Percentiles rank a stretch among this genome's conserved stretches.
phyloP scores from a whole-genome alignment of 768 basidiomycete genomes.

The Galerina sulciceps region DNA sequence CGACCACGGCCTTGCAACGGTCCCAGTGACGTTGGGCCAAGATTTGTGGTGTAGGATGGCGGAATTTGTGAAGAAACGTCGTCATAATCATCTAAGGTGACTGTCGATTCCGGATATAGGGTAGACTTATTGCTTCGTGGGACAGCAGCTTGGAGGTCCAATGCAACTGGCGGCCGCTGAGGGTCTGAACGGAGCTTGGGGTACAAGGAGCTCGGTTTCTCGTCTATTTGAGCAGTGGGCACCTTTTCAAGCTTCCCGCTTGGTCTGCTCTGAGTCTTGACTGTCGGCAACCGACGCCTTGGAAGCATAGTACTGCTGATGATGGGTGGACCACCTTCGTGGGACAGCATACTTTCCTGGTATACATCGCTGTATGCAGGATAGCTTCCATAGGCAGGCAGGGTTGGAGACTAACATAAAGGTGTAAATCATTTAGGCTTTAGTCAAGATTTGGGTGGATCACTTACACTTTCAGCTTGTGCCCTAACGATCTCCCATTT shows the following conservation, averaged over 20 bases:
- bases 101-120: not conserved
- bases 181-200: not conserved
- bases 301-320: too few relatives aligned
- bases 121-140: not conserved
- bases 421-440: too few relatives aligned
- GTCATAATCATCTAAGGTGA: slow-evolving; percentile 21
- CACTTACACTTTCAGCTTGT: slow-evolving; percentile 46
- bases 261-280: too few relatives aligned
- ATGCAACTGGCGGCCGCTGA: not conserved
- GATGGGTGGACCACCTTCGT: too few relatives aligned
- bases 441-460: too few relatives aligned
- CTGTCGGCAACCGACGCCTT: too few relatives aligned
- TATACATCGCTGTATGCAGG: slow-evolving; percentile 13
- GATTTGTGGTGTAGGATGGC: slow-evolving; percentile 26
- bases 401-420: not conserved
- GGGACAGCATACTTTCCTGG: not conserved
- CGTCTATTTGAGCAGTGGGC: too few relatives aligned
- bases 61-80: slow-evolving; percentile 21
- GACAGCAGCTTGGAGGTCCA: not conserved
- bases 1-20: not conserved
- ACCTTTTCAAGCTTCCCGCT: too few relatives aligned
- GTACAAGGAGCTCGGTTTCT: too few relatives aligned
- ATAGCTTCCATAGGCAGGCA: slow-evolving; percentile 16
- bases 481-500: slow-evolving; percentile 79
- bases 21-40: not conserved